A percentile compares a stretch with the other conserved stretches of the same genome.
Evolutionary conservation across 306 rosid genomes (phyloP).

Genomic region (Lupinus albus): DNA sequence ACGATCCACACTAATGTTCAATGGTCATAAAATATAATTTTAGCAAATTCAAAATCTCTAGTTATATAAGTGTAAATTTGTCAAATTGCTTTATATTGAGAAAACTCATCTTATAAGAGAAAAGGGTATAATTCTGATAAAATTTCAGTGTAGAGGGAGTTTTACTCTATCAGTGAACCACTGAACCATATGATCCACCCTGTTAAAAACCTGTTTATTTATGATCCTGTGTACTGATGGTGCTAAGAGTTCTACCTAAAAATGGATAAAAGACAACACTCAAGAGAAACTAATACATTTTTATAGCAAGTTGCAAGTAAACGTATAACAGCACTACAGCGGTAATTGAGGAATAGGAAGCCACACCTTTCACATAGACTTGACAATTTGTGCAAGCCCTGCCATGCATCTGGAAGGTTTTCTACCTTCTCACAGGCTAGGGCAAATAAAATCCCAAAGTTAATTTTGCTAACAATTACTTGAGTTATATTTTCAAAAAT

Average conservation of each 20-base stretch:
- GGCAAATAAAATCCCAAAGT: background rate
- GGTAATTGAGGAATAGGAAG: background rate
- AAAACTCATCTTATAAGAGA: background rate
- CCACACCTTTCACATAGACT: background rate
- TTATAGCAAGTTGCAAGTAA: background rate
- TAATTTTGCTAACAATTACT: background rate
- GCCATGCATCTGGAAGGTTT: background rate
- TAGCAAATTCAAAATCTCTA: slow-evolving; percentile 4
- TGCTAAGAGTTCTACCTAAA: background rate
- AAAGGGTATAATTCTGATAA: background rate
- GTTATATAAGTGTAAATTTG: slow-evolving; percentile 21
- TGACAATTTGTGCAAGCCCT: background rate
- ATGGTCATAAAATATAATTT: slow-evolving; percentile 20
- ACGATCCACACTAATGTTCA: slow-evolving; percentile 24
- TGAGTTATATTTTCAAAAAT: background rate
- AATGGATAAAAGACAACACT: background rate
- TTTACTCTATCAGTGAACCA: background rate
- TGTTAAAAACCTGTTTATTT: background rate
- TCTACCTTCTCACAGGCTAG: background rate
- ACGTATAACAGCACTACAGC: background rate
- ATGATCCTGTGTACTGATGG: background rate
- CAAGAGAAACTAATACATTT: background rate
- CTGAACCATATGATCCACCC: background rate
- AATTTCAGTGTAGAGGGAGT: slow-evolving; percentile 4
- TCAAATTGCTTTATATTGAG: background rate